Evolutionary conservation across 345 rosid species (phyloP), one percentile per base, ranked within the genome.

Genomic region (Barbarea vulgaris): DNA sequence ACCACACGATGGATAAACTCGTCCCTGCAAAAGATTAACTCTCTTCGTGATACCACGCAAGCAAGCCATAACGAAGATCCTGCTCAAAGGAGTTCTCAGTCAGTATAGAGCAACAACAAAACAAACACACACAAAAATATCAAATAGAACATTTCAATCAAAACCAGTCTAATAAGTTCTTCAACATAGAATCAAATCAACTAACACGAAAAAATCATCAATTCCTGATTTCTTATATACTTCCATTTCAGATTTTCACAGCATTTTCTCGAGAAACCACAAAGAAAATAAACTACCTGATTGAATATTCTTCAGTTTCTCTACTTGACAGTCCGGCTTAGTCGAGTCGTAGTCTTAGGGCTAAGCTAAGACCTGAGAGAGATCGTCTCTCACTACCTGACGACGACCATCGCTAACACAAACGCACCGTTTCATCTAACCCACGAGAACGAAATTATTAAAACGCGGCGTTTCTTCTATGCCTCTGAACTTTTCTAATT

Each of bases 61-160:
- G 37, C 57, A 79, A 62, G 84, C 82, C 87, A 84, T 84, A n/a
- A 7, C 41, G 12, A 72, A 7, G 50, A 50, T 64, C 77, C 74
- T 77, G 41, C 42, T 33, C 15, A 55, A 56, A 17, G 7, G 3
- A 28, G 27, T 14, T 44, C 18, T 66, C 25, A 61, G 3, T 50
- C n/a, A 72, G 27, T 60, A 31, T 4, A 11, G 8, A 56, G 33
- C 57, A 18, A 13, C 13, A 10, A 17, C 42, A n/a, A 8, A 42
- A 11, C 15, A 9, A 42, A 14, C 0, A 65, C n/a, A n/a, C n/a
- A n/a, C n/a, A n/a, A n/a, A n/a, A 4, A 48, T 9, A 28, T 7
- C 30, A 17, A 30, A 18, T 7, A 6, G n/a, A 53, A 36, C 50
- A 72, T 15, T 24, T 4, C 28, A 58, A 56, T 0, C 27, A 55